Evolutionary conservation across 129 eudicot genomes (phyloP).

Genomic region (Flaveria sonorensis): DNA sequence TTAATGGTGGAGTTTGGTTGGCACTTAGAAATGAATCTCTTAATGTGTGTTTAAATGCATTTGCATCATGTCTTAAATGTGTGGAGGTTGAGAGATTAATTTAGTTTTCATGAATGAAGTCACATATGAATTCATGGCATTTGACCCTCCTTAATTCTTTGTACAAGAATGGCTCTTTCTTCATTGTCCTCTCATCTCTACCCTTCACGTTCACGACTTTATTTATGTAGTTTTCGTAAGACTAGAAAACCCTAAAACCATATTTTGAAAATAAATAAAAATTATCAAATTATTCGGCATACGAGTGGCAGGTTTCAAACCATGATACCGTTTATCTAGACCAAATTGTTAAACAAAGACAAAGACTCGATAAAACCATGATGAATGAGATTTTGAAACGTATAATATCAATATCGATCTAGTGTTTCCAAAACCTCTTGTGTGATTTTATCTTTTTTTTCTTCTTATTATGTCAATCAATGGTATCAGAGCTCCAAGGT

Average conservation of each 20-base stretch:
- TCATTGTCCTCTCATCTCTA: background rate
- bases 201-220: slow-evolving; percentile 2
- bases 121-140: slow-evolving; percentile 42
- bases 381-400: background rate
- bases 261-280: background rate
- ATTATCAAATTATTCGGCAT: background rate
- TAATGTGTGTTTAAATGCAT: slow-evolving; percentile 46
- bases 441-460: too few species aligned
- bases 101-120: slow-evolving; percentile 44
- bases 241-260: background rate
- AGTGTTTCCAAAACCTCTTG: background rate
- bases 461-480: too few species aligned
- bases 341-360: background rate
- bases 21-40: slow-evolving; percentile 40
- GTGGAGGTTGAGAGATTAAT: slow-evolving; percentile 39
- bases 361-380: background rate
- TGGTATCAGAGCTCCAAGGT: too few species aligned
- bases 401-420: background rate
- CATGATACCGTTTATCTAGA: background rate
- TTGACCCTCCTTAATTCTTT: slow-evolving; percentile 36
- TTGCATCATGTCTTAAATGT: slow-evolving; percentile 34
- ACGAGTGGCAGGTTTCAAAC: background rate
- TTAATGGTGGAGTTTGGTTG: slow-evolving; percentile 42
- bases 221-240: background rate
- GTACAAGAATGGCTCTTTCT: slow-evolving; percentile 20